Percentiles rank a stretch among this genome's conserved stretches.
These are phyloP conservation scores for Trichodelitschia bisporula DNA, from an alignment of 495 filamentous ascomycete genomes.

Conservation along the genomic window DNA sequence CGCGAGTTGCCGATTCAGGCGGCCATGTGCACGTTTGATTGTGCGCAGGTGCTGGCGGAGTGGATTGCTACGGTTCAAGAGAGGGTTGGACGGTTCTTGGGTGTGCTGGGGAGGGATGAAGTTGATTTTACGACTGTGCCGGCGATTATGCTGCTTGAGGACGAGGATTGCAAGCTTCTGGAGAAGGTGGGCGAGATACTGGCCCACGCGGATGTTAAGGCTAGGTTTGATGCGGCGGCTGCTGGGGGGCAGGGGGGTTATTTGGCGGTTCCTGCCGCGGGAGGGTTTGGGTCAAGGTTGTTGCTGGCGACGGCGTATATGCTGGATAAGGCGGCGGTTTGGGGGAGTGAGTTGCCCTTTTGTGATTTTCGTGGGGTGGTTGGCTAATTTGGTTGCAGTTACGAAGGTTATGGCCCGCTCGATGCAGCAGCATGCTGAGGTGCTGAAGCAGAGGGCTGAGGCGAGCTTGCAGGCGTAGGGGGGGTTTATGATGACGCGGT, in stretches of 20 bases:
- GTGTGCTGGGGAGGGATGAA: constrained; percentile 61
- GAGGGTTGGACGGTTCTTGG: constrained; percentile 64
- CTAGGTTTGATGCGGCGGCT: constrained; percentile 20
- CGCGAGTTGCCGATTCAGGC: constrained; percentile 84
- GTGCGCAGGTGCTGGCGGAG: constrained; percentile 88
- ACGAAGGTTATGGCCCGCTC: constrained; percentile 73
- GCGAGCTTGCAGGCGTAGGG: constrained; percentile 2
- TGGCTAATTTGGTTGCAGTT: constrained; percentile 27
- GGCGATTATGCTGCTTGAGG: constrained; percentile 71
- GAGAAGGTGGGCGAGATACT: constrained; percentile 67
- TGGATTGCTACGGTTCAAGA: constrained; percentile 93
- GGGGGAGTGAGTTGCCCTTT: constrained; percentile 45
- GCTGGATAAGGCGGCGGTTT: constrained; percentile 72
- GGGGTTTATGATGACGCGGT: neutral
- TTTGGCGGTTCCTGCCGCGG: constrained; percentile 21
- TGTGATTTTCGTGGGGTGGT: constrained; percentile 1
- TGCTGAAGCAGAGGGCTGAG: constrained; percentile 32
- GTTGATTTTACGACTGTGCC: constrained; percentile 55
- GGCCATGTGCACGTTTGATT: constrained; percentile 85
- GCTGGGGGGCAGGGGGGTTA: constrained; percentile 24
- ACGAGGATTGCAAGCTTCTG: constrained; percentile 75
- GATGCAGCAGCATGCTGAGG: constrained; percentile 61
- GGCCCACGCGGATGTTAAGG: constrained; percentile 53
- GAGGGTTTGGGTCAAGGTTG: constrained; percentile 49
- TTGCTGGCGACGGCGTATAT: constrained; percentile 69